Evolutionary conservation across 169 alveolate genomes (phyloP).

Genomic region (Neospora caninum): DNA sequence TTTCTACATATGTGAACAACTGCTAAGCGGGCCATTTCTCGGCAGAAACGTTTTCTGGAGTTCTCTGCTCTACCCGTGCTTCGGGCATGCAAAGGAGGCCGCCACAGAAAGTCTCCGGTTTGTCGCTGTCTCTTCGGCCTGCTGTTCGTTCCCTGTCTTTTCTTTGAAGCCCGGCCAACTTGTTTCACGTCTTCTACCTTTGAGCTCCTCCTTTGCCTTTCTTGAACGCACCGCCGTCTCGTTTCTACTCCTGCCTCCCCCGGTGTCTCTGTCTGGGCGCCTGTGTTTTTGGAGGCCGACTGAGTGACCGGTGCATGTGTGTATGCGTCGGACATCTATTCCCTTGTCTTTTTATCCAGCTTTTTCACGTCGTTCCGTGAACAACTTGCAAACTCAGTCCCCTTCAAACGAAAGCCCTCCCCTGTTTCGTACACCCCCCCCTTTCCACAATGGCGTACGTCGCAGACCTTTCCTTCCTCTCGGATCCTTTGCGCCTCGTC

Average conservation of each 20-base stretch:
- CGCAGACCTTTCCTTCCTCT: conserved; percentile 34
- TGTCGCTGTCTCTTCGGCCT: background rate
- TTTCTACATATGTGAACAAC: too few relatives aligned
- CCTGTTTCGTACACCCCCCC: background rate
- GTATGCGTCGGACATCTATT: background rate
- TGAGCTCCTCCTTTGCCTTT: background rate
- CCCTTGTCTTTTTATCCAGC: background rate
- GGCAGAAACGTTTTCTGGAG: too few relatives aligned
- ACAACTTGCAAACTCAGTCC: background rate
- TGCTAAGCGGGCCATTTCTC: too few relatives aligned
- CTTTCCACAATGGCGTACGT: conserved; percentile 26
- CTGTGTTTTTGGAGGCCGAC: background rate
- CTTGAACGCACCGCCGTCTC: background rate
- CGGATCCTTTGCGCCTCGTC: conserved; percentile 14
- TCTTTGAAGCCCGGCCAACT: too few relatives aligned
- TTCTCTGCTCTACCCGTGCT: background rate
- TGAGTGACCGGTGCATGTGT: background rate
- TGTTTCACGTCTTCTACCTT: too few relatives aligned
- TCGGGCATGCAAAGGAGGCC: background rate
- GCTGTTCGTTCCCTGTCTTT: background rate
- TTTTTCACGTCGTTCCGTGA: background rate
- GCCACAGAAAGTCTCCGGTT: too few relatives aligned
- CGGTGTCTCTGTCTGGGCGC: too few relatives aligned
- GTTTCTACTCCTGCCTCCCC: too few relatives aligned
- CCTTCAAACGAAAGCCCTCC: background rate